These are phyloP conservation scores for Monosporascus cannonballus DNA, from an alignment of 2,329 filamentous ascomycete genomes.

Conservation along the genomic window DNA sequence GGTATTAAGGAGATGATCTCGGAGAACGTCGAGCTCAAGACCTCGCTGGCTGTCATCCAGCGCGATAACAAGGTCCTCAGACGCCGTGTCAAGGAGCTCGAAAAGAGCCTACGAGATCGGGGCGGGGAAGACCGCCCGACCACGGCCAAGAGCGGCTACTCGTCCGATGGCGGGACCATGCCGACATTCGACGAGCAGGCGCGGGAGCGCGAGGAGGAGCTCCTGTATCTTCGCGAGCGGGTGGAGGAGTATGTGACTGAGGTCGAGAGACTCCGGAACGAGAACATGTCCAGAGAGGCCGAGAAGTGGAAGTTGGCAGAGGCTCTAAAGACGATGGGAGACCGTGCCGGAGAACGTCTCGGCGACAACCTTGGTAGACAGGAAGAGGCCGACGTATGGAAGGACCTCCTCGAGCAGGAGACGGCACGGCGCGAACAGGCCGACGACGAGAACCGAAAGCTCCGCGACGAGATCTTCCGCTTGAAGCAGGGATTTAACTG, in stretches of 20 bases:
- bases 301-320: constrained; percentile 85
- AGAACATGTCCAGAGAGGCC: constrained; percentile 70
- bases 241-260: constrained; percentile 79
- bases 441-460: constrained; percentile 78
- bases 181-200: constrained; percentile 52
- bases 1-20: constrained; percentile 97
- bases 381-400: constrained; percentile 80
- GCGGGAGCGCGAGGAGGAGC: constrained; percentile 75
- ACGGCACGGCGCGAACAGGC: constrained; percentile 82
- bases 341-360: constrained; percentile 36
- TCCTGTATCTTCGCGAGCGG: constrained; percentile 76
- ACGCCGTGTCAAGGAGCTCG: constrained; percentile 76
- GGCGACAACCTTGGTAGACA: constrained; percentile 45
- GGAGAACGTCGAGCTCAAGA: constrained; percentile 93
- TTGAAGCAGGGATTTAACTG: constrained; percentile 53
- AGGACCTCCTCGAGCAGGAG: constrained; percentile 89
- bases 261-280: constrained; percentile 74
- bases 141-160: constrained; percentile 50
- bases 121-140: constrained; percentile 58
- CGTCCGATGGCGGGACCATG: constrained; percentile 52
- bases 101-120: constrained; percentile 61
- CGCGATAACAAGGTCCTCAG: constrained; percentile 84
- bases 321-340: constrained; percentile 56
- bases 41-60: constrained; percentile 79
- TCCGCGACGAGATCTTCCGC: constrained; percentile 79